Conservation (phyloP, 1,284 basidiomycete genomes). For the Neolentinus lepideus region DNA sequence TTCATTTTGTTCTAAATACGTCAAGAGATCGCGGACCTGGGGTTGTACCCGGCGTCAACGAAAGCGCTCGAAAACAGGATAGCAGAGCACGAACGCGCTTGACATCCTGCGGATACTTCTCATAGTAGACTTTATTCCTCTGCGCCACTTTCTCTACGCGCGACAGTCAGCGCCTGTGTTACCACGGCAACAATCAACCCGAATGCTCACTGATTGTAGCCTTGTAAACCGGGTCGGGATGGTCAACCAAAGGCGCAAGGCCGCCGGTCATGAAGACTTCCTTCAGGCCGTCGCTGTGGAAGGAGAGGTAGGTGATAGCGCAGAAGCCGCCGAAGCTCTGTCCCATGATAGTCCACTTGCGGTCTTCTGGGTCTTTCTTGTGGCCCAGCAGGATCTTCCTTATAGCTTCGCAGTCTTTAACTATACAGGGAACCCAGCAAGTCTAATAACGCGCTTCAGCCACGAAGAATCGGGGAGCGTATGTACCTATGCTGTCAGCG, state of each 20-base stretch:
- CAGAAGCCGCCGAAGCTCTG: conserved; percentile 48
- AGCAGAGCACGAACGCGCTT: conserved; percentile 34
- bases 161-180: not conserved
- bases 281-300: conserved; percentile 34
- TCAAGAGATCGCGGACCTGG: not conserved
- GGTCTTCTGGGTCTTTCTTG: conserved; percentile 27
- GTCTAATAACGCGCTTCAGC: no score
- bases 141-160: conserved; percentile 28
- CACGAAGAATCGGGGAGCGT: no score
- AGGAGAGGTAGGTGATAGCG: conserved; percentile 40
- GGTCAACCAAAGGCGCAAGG: conserved; percentile 33
- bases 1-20: conserved; percentile 23
- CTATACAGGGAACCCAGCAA: no score
- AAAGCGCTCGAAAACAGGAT: conserved; percentile 7
- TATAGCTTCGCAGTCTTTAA: conserved; percentile 42
- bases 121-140: conserved; percentile 40
- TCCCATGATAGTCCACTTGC: conserved; percentile 44
- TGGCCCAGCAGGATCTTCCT: conserved; percentile 33
- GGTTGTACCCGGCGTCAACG: not conserved
- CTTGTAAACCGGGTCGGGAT: conserved; percentile 34
- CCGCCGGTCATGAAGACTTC: conserved; percentile 43
- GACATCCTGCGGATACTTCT: conserved; percentile 41
- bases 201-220: conserved; percentile 28
- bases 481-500: conserved; percentile 32
- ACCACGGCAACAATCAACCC: not conserved